phyloP scores from a whole-genome alignment of 2,329 filamentous ascomycete species.

The Diaporthe destruens region DNA sequence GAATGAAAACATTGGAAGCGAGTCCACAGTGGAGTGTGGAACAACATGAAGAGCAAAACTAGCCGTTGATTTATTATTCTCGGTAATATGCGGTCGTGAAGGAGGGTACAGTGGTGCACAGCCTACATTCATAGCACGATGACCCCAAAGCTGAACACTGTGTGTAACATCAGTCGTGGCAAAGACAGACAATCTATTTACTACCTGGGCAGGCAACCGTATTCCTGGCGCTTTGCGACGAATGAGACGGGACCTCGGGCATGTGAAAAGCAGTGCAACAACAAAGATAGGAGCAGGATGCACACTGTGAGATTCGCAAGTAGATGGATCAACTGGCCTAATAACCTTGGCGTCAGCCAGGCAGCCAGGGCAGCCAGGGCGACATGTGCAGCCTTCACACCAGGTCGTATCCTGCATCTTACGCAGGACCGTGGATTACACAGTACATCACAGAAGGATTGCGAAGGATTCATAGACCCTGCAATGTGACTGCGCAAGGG shows the following conservation, averaged over 20 bases:
- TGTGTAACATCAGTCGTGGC: background rate
- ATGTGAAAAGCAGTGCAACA: background rate
- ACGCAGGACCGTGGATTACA: background rate
- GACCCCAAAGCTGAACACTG: background rate
- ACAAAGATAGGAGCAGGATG: too few species aligned
- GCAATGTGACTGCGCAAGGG: conserved; percentile 7
- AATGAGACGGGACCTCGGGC: too few species aligned
- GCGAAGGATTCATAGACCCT: background rate
- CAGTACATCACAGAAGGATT: conserved; percentile 8
- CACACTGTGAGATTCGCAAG: background rate
- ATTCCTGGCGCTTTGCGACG: background rate
- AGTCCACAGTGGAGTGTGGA: background rate
- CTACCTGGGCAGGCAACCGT: conserved; percentile 4
- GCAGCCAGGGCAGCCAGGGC: too few species aligned
- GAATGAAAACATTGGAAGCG: too few species aligned
- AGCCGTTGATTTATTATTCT: background rate
- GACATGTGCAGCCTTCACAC: background rate
- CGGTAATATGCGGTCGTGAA: background rate
- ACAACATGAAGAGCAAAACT: background rate
- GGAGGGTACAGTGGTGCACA: background rate
- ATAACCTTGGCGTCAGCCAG: background rate
- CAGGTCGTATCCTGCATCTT: background rate
- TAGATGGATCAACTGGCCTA: background rate
- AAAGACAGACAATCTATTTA: background rate
- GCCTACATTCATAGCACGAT: background rate